Conservation (phyloP, 345 rosid species). For the Eucalyptus polybractea region DNA sequence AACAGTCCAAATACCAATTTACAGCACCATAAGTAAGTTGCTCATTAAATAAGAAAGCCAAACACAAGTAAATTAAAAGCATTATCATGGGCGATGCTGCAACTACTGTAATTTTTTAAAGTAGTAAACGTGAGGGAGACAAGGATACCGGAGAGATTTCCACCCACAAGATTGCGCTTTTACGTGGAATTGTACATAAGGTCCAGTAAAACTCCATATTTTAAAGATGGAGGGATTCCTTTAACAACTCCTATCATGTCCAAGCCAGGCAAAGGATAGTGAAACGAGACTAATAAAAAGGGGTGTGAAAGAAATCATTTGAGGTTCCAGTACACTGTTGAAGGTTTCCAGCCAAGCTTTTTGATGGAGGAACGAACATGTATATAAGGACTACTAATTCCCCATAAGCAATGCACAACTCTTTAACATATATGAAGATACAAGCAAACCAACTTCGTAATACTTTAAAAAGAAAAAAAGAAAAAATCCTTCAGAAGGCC, state of each 20-base stretch:
- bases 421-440: background rate
- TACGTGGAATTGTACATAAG: fast-evolving
- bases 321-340: background rate
- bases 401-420: background rate
- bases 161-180: background rate
- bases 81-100: background rate
- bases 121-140: background rate
- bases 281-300: background rate
- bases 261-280: background rate
- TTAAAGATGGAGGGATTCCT: background rate
- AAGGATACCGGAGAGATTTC: background rate
- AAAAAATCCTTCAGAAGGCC: background rate
- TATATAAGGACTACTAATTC: background rate
- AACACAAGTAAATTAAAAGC: background rate
- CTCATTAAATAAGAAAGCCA: background rate
- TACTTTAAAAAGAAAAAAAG: background rate
- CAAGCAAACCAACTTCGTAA: background rate
- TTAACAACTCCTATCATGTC: background rate
- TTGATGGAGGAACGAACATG: background rate
- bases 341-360: background rate
- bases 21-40: background rate
- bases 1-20: background rate
- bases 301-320: background rate
- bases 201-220: background rate
- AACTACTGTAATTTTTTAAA: background rate